Evolutionary conservation across 768 basidiomycete genomes (phyloP), one percentile per base, ranked within the genome.

Genomic region (Tulasnella sp.): DNA sequence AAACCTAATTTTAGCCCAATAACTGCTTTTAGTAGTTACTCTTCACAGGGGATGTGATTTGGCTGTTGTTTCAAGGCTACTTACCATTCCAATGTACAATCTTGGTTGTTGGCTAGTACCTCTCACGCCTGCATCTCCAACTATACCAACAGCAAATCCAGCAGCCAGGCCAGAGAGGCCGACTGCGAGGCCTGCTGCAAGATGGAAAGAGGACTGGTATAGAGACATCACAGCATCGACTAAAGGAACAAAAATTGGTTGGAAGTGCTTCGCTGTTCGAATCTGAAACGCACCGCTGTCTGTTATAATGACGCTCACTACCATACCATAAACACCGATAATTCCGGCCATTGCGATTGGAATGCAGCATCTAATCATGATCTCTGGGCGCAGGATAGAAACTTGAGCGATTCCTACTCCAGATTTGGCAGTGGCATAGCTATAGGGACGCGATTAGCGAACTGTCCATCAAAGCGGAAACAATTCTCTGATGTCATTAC

Each of bases 321-420:
- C 95, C 54, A 99, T 78, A 61, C 95, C 95, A 68, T 99, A 96
- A 59, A 88, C 93, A 65, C 86, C 93, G 70, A 98, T 95, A 71
- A 98, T 98, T 89, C 93, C 93, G 75, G 93, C 92, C 93, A 98
- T 96, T 69, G 96, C 84, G 66, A 96, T 90, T 39, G 92, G 92
- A 45, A 98, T 79, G 58, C 84, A 83, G 77, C 84, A 91, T 73
- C 83, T 90, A 85, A 98, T 93, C 87, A 96, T 92, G 61, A 83
- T 73, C 73, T 93, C 91, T 46, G 92, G 93, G 57, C 91, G 81
- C 53, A 95, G 79, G 59, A 93, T 87, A 51, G 92, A 88, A 92
- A 93, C 96, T 58, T 92, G 91, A 53, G 90, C 83, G 59, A 95
- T 90, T 61, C 90, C 89, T 58, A 90, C 95, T 62, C 93, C 93